These are phyloP conservation scores for Hypoxylon sp. DNA, from an alignment of 2,329 filamentous ascomycete species.

Conservation along the genomic window DNA sequence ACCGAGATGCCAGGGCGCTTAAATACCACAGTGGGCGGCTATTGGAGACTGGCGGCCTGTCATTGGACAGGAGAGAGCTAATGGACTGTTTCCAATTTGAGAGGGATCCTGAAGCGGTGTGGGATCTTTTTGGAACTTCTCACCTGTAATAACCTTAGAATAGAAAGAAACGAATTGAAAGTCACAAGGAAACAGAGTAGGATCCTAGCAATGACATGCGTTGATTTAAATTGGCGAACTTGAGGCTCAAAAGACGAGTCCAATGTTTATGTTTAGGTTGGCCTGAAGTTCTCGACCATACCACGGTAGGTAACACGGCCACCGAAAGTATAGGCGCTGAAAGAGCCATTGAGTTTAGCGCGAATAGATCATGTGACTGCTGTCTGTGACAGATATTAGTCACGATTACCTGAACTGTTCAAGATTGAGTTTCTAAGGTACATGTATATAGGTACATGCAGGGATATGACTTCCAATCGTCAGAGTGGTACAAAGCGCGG, in stretches of 20 bases:
- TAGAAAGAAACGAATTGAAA: constrained; percentile 3
- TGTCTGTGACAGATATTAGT: constrained; percentile 1
- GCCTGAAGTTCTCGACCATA: constrained; percentile 12
- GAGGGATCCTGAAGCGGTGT: constrained; percentile 9
- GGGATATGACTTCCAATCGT: not conserved
- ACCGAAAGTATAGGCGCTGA: constrained; percentile 6
- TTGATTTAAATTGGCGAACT: constrained; percentile 21
- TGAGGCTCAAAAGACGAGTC: constrained; percentile 34
- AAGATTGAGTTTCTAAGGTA: not conserved
- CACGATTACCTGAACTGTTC: constrained; percentile 12
- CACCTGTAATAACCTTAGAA: constrained; percentile 28
- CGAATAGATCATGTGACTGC: constrained; percentile 32
- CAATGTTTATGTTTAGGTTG: constrained; percentile 36
- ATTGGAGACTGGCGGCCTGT: constrained; percentile 41
- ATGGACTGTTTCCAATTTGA: constrained; percentile 26
- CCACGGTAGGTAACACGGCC: not conserved
- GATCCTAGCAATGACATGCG: constrained; percentile 1
- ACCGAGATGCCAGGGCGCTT: constrained; percentile 47
- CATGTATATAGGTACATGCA: not conserved
- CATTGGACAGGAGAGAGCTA: constrained; percentile 40
- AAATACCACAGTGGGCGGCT: constrained; percentile 48
- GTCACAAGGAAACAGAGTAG: not conserved
- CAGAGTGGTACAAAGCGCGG: not conserved
- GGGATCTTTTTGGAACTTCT: constrained; percentile 29
- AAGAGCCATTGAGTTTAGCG: constrained; percentile 22